Percentiles rank a stretch among this genome's conserved stretches.
Conservation (phyloP, 192 early-diverging fungal species). For the Spinellus fusiger region DNA sequence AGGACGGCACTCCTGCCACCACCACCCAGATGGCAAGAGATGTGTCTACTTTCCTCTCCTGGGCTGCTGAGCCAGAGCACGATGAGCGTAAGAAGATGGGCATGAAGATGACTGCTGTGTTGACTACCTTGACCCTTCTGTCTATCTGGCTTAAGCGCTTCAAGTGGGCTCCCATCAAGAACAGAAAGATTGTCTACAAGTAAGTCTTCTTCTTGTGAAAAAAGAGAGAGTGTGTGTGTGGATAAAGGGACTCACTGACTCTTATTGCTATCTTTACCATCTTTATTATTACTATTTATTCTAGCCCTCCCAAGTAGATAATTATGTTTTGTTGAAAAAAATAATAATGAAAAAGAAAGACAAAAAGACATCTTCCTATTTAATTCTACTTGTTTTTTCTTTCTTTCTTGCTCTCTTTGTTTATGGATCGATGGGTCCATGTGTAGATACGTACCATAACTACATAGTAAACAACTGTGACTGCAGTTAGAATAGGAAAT, state of each 20-base stretch:
- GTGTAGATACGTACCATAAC: too few species aligned
- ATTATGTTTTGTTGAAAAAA: not conserved
- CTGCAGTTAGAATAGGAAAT: too few species aligned
- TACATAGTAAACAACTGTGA: too few species aligned
- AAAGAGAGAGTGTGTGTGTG: not conserved
- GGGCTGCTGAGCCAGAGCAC: slow-evolving; percentile 96
- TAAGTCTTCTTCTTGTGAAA: slow-evolving; percentile 14
- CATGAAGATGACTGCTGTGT: slow-evolving; percentile 75
- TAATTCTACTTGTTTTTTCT: too few species aligned
- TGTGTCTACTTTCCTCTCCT: slow-evolving; percentile 87
- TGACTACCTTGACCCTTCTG: slow-evolving; percentile 64
- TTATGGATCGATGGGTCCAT: too few species aligned
- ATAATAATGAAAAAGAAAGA: not conserved
- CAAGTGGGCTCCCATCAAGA: slow-evolving; percentile 90
- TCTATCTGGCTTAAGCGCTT: slow-evolving; percentile 88
- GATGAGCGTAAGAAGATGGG: slow-evolving; percentile 97
- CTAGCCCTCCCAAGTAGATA: slow-evolving; percentile 30
- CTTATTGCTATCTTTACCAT: not conserved
- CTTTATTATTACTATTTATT: not conserved
- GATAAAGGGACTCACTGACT: not conserved
- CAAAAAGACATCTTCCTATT: not conserved
- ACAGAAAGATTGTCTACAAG: slow-evolving; percentile 85
- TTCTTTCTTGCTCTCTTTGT: too few species aligned
- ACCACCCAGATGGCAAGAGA: slow-evolving; percentile 97
- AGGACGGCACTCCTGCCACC: slow-evolving; percentile 94